Percentiles rank a stretch among this genome's conserved stretches.
These are phyloP conservation scores for Stephanodiscus triporus DNA, from an alignment of 108 stramenopile genomes.

Conservation along the genomic window DNA sequence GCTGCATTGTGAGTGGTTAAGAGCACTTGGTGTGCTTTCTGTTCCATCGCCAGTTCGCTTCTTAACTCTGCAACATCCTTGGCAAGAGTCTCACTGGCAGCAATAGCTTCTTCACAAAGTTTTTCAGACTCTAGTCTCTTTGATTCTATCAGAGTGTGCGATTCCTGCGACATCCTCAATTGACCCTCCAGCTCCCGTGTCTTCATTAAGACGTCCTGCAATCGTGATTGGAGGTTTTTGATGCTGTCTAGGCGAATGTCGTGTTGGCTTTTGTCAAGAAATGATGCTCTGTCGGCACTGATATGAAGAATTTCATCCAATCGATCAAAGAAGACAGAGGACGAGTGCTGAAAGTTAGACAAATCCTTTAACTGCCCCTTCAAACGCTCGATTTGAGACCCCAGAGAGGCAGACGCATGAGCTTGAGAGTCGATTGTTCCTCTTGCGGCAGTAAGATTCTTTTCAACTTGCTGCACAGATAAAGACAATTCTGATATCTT, in stretches of 20 bases:
- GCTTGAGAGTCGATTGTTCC: slow-evolving; percentile 13
- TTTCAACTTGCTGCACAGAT: not conserved
- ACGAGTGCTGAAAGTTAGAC: not conserved
- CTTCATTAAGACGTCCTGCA: slow-evolving; percentile 8
- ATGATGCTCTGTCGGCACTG: not conserved
- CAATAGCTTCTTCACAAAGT: slow-evolving; percentile 17
- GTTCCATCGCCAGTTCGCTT: slow-evolving; percentile 7
- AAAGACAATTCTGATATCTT: not conserved
- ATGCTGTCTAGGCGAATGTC: slow-evolving; percentile 23
- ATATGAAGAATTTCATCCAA: slow-evolving; percentile 19
- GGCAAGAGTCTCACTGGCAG: slow-evolving; percentile 10
- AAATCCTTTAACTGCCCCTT: slow-evolving; percentile 3
- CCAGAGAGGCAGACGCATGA: slow-evolving; percentile 8
- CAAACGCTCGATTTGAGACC: slow-evolving; percentile 12
- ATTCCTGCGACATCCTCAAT: slow-evolving; percentile 10
- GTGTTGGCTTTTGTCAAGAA: slow-evolving; percentile 5
- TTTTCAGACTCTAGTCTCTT: slow-evolving; percentile 17
- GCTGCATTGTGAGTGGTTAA: slow-evolving; percentile 1
- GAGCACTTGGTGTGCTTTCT: slow-evolving; percentile 13
- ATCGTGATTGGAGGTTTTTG: slow-evolving; percentile 18
- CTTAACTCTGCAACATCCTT: slow-evolving; percentile 14
- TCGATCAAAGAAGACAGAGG: slow-evolving; percentile 2
- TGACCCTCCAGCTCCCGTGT: slow-evolving; percentile 9
- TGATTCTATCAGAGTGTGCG: slow-evolving; percentile 11
- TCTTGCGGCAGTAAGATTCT: slow-evolving; percentile 11